A percentile compares a stretch with the other conserved stretches of the same genome.
These are phyloP conservation scores for Monilinia fructigena DNA, from an alignment of 2,329 filamentous ascomycete species.

Conservation along the genomic window DNA sequence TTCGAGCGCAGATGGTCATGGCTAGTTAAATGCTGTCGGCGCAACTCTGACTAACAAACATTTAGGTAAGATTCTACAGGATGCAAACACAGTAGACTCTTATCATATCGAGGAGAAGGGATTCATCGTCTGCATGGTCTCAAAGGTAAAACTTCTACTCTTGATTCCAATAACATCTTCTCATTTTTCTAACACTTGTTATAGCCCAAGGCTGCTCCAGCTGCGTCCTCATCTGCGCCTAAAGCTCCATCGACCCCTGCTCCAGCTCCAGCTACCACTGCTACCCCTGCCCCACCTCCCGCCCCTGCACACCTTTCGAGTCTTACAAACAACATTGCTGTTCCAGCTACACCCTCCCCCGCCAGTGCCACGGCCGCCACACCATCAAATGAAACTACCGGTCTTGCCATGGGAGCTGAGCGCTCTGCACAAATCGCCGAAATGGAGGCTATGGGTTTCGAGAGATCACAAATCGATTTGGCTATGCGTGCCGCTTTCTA, in stretches of 20 bases:
- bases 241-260: slow-evolving; percentile 63
- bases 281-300: slow-evolving; percentile 57
- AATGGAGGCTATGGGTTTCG: slow-evolving; percentile 98
- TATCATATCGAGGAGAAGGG: slow-evolving; percentile 99
- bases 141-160: slow-evolving; percentile 65
- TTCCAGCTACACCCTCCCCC: slow-evolving; percentile 50
- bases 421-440: slow-evolving; percentile 79
- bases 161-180: neutral
- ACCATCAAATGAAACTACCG: slow-evolving; percentile 66
- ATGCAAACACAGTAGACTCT: slow-evolving; percentile 92
- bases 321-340: slow-evolving; percentile 47
- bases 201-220: slow-evolving; percentile 66
- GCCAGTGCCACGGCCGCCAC: slow-evolving; percentile 48
- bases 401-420: slow-evolving; percentile 82
- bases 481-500: slow-evolving; percentile 96
- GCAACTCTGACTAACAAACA: slow-evolving; percentile 35
- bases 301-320: slow-evolving; percentile 61
- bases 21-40: slow-evolving; percentile 7
- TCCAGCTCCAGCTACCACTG: slow-evolving; percentile 53
- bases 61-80: slow-evolving; percentile 93
- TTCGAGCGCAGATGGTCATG: slow-evolving; percentile 7
- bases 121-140: slow-evolving; percentile 97
- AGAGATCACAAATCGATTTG: slow-evolving; percentile 80
- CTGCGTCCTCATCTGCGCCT: slow-evolving; percentile 53
- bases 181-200: slow-evolving; percentile 32